Conservation (phyloP, 148 eudicot species). For the Rhododendron molle region DNA sequence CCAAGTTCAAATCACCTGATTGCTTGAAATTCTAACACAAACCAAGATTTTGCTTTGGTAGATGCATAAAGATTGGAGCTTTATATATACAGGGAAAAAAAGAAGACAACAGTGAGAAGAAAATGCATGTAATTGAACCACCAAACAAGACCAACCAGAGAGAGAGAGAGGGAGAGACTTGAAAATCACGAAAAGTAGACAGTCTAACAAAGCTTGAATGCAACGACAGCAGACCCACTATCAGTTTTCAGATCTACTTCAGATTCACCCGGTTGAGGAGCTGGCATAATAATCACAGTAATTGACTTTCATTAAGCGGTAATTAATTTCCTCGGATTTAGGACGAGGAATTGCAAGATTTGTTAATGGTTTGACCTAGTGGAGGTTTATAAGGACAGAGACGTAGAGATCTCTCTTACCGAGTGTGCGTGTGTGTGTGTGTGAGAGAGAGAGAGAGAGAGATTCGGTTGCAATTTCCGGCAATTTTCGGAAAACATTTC, state of each 20-base stretch:
- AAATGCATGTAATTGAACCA: slow-evolving; percentile 9
- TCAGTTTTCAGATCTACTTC: slow-evolving; percentile 11
- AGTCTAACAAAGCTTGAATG: slow-evolving; percentile 8
- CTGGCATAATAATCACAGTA: neutral
- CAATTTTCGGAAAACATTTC: too few species aligned
- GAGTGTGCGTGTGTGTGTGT: neutral
- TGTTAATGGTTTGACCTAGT: neutral
- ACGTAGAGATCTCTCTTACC: neutral
- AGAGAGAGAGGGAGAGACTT: slow-evolving; percentile 26
- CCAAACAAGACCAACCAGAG: slow-evolving; percentile 34
- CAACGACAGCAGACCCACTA: neutral
- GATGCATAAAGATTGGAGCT: neutral
- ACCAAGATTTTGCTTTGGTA: neutral
- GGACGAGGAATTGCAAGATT: neutral
- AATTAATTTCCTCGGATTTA: neutral
- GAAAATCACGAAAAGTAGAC: slow-evolving; percentile 22
- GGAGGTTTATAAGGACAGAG: neutral
- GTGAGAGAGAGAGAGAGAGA: neutral
- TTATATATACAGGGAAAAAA: neutral
- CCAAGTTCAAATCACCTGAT: slow-evolving; percentile 14
- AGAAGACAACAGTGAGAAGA: neutral
- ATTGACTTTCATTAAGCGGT: neutral
- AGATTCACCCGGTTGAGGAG: neutral
- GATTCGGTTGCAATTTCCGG: too few species aligned
- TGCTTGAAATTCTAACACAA: neutral